Base-by-base conservation (phyloP, 2,329 filamentous ascomycete genomes). In the Epichloe glyceriae region DNA sequence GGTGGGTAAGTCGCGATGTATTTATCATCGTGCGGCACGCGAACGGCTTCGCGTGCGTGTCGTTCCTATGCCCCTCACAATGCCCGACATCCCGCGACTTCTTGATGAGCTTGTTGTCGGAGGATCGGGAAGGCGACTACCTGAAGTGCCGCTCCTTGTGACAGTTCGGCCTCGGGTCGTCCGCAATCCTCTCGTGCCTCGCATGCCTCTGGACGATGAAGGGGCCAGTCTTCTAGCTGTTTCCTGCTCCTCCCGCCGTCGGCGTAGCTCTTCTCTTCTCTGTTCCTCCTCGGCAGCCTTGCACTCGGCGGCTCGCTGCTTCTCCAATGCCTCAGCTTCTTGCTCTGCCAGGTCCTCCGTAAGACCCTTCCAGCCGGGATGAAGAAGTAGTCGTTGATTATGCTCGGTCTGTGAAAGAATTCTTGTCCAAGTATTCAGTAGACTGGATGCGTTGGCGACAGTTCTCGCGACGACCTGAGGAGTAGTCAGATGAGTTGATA, bases 401-500 rank as follows among this genome's bases (percentile, higher is more conserved):
- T 98, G 93, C 68, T 98, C 93, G 4, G 93, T 96, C 67, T 98
- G 93, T 6, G 88, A 93, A 12, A 98, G 79, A 57, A 98, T 96
- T 49, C 89, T 83, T 8, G 89, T 95, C 91, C 91, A 98, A 15
- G 90, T 95, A 60, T 94, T 89, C 34, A 98, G 81, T 14, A 98
- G 78, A 1, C 86, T 86, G 14, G 90, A 94, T 3, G 93, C 89
- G 50, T 90, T 91, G 57, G 79, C 78, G 41, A 97, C 89, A 3
- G 93, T 96, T 54, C 79, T 78, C 50, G 85, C 85, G 37, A 97
- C 90, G 22, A 85, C 94, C 86, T 67, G 43, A 30, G 6, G 46
- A 2, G 87, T 48, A 5, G 53, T 8, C n/a, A 2, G 20, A 30
- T 49, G 14, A 49, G 47, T 26, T 30, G 7, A n/a, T 8, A 47